Conservation (phyloP, 768 basidiomycete species). For the Hericium alpestre region DNA sequence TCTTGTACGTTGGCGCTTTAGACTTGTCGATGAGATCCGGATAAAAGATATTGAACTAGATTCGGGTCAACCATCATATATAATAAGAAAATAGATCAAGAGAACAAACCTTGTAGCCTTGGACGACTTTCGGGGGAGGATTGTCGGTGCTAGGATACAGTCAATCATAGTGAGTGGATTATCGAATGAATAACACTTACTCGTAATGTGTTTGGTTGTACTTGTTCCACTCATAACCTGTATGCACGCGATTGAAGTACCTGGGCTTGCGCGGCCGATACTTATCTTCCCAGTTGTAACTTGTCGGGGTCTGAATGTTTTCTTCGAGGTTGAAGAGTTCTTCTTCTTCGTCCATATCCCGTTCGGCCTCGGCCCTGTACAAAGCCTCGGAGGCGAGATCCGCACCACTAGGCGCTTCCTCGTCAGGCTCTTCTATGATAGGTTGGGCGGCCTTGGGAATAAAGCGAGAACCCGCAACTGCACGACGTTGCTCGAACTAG, state of each 20-base stretch:
- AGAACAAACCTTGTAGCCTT: slow-evolving; percentile 78
- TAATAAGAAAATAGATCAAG: slow-evolving; percentile 9
- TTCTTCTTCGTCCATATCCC: slow-evolving; percentile 91
- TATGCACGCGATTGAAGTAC: slow-evolving; percentile 98
- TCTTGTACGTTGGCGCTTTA: slow-evolving; percentile 93
- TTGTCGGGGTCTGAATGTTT: slow-evolving; percentile 68
- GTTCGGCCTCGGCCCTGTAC: slow-evolving; percentile 85
- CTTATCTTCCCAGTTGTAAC: slow-evolving; percentile 98
- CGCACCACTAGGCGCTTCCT: slow-evolving; percentile 49
- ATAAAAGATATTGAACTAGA: slow-evolving; percentile 92
- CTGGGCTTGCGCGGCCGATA: slow-evolving; percentile 94
- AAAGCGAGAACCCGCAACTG: slow-evolving; percentile 78
- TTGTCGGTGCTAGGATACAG: slow-evolving; percentile 72
- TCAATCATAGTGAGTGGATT: slow-evolving; percentile 4
- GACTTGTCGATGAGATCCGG: slow-evolving; percentile 98
- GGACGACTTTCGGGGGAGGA: slow-evolving; percentile 97
- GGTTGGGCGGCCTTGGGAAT: slow-evolving; percentile 67
- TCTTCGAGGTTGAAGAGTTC: slow-evolving; percentile 93
- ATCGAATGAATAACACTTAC: slow-evolving; percentile 37
- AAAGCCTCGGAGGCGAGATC: slow-evolving; percentile 85
- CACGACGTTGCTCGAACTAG: slow-evolving; percentile 70
- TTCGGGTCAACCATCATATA: neutral
- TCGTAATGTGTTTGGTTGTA: slow-evolving; percentile 99
- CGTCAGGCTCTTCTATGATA: slow-evolving; percentile 42
- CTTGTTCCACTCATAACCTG: slow-evolving; percentile 99